Evolutionary conservation across 352 stramenopile genomes (phyloP).

Genomic region (Pythium diclinum): DNA sequence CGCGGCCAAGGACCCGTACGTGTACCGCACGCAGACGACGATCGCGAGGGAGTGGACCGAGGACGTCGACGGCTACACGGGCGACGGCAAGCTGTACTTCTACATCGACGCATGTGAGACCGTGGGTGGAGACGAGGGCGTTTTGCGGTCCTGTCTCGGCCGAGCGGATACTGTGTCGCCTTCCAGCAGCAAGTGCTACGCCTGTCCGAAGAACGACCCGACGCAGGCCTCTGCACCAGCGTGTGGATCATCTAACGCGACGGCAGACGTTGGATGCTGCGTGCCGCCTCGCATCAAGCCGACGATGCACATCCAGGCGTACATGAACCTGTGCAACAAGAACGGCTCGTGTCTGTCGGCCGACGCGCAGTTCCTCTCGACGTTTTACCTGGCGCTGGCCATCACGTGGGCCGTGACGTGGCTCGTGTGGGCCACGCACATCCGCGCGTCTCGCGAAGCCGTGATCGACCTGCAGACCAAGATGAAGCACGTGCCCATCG

Average conservation of each 20-base stretch:
- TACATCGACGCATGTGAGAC: conserved; percentile 60
- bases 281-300: conserved; percentile 26
- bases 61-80: conserved; percentile 8
- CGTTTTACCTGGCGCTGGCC: conserved; percentile 37
- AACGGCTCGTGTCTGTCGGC: conserved; percentile 38
- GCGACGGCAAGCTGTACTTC: conserved; percentile 34
- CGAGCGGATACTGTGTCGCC: conserved; percentile 13
- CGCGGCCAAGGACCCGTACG: conserved; percentile 28
- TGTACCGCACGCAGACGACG: conserved; percentile 41
- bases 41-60: conserved; percentile 12
- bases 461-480: conserved; percentile 50
- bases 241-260: too few species aligned
- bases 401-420: conserved; percentile 33
- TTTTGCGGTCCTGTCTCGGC: conserved; percentile 49
- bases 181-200: conserved; percentile 35
- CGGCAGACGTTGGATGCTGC: conserved; percentile 2
- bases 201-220: conserved; percentile 42
- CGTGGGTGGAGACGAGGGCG: conserved; percentile 35
- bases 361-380: conserved; percentile 17
- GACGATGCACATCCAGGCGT: conserved; percentile 37
- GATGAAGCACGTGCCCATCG: conserved; percentile 51
- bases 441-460: conserved; percentile 37
- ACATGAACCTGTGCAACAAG: conserved; percentile 53
- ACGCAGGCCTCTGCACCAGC: not conserved
- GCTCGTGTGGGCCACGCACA: conserved; percentile 54